These are phyloP conservation scores for Pseudoscleropodium purum DNA, from an alignment of 225 moss, liverwort and hornwort species.

Conservation along the genomic window DNA sequence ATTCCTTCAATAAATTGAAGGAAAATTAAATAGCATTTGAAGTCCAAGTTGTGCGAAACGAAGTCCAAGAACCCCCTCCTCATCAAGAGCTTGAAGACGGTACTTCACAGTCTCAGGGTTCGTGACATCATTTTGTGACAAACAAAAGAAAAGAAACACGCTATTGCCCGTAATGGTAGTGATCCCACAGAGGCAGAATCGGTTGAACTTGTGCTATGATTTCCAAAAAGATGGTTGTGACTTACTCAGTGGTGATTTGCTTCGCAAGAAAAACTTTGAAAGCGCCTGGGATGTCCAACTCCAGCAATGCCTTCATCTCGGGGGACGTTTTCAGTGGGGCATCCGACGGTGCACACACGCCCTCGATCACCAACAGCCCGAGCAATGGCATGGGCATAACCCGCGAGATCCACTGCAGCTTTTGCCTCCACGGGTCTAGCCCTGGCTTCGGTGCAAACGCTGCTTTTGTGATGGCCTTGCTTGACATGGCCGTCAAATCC, in stretches of 20 bases:
- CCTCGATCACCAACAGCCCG: conserved; percentile 76
- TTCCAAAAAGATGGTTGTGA: neutral
- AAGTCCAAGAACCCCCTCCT: neutral
- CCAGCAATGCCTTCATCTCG: conserved; percentile 89
- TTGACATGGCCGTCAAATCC: conserved; percentile 83
- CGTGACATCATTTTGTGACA: neutral
- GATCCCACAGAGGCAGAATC: neutral
- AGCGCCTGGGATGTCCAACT: conserved; percentile 82
- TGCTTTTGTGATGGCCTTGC: conserved; percentile 74
- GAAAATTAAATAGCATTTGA: neutral
- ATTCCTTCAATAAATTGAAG: neutral
- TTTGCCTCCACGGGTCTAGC: conserved; percentile 88
- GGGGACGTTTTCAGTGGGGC: conserved; percentile 63
- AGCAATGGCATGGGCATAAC: conserved; percentile 96
- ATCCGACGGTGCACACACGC: conserved; percentile 69
- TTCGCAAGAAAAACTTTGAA: conserved; percentile 89
- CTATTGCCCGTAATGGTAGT: neutral
- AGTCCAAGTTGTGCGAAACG: neutral
- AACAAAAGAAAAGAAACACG: neutral
- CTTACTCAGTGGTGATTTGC: conserved; percentile 90
- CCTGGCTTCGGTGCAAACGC: conserved; percentile 47
- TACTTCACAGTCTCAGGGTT: neutral
- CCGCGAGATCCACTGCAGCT: conserved; percentile 85
- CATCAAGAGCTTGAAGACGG: neutral
- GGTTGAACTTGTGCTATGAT: neutral